Evolutionary conservation across 1,284 basidiomycete species (phyloP), one percentile per base, ranked within the genome.

Genomic region (Cutaneotrichosporon spelunceum): DNA sequence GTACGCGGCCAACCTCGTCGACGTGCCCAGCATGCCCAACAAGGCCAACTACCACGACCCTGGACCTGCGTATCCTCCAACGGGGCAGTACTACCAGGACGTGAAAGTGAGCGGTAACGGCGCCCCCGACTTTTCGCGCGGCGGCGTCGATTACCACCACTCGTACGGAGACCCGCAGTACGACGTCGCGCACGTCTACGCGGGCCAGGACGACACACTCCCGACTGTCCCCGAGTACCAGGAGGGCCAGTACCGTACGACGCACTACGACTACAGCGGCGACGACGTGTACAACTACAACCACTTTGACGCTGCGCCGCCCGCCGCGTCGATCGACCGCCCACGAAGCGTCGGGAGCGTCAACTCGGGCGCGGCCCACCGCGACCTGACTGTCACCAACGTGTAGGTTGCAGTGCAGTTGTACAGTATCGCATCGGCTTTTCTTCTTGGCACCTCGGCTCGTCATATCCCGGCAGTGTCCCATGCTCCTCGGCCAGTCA

Each of bases 101-200:
- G 7, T 6, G 21, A 56, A 56, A 21, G 7, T 6, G 21, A 56
- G 54, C 55, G 44, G 44, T 24, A 44, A 34, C 57, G 53, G 53
- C 52, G 36, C 14, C 34, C 33, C 42, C 7, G 60, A 61, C 60
- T 61, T 53, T 23, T 56, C 55, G 27, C 57, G 50, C 53, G 45
- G 39, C 52, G 21, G 45, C 14, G 27, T 16, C 39, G 47, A 62
- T 64, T 63, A 53, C 45, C n/a, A 50, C 26, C 61, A 62, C 56
- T 39, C 52, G 30, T 78, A 78, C 68, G 73, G 76, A 57, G 73
- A 78, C 66, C 76, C 77, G 21, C 64, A 66, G 52, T 66, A 66
- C 61, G 72, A 71, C 50, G 71, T 57, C 16, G 56, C 56, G 33
- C 56, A 57, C 47, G 45, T 48, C 33, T 57, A 57, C 34, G 56